Evolutionary conservation across 257 asterid genomes (phyloP), one percentile per base, ranked within the genome.

Genomic region (Echium plantagineum): DNA sequence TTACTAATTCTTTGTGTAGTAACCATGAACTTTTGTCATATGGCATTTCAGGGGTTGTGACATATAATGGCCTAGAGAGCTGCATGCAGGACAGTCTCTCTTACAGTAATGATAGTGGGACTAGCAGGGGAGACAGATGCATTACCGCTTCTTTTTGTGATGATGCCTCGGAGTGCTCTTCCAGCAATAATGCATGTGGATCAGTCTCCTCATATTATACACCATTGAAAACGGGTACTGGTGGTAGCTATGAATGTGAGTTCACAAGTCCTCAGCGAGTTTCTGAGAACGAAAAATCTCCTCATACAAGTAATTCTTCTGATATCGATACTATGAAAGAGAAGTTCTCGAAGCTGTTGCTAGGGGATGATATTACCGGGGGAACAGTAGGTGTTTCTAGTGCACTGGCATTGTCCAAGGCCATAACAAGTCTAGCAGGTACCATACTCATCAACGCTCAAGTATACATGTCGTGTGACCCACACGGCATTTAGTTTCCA

Each of bases 31-130:
- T 32, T 32, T 32, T 7, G 46, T 35, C 46, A 35, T 35, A 35
- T 16, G 20, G 64, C 9, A 10, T 47, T 47, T 47, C 69, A 83
- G 94, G 82, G 73, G 71, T 90, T 67, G 79, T 72, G 82, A 87
- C 94, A 5, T 87, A 90, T 42, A 80, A 87, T 76, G 96, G 97
- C 51, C 94, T 87, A 2, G 97, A 87, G 75, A 87, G 85, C 70
- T 83, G 84, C 82, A 84, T 87, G 55, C 78, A 74, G 64, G 83
- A 78, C 78, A 76, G 77, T 31, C 71, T 59, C 21, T 68, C 86
- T 4, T 83, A 62, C 38, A 89, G 83, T 60, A 76, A 78, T n/a
- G 88, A 77, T 6, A 87, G 94, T 71, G 71, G 84, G 55, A 77
- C 89, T n/a, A 85, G 94, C 72, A 68, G 81, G 61, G 86, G 87